These are phyloP conservation scores for Boletus sp. DNA, from an alignment of 768 basidiomycete genomes.

Conservation along the genomic window DNA sequence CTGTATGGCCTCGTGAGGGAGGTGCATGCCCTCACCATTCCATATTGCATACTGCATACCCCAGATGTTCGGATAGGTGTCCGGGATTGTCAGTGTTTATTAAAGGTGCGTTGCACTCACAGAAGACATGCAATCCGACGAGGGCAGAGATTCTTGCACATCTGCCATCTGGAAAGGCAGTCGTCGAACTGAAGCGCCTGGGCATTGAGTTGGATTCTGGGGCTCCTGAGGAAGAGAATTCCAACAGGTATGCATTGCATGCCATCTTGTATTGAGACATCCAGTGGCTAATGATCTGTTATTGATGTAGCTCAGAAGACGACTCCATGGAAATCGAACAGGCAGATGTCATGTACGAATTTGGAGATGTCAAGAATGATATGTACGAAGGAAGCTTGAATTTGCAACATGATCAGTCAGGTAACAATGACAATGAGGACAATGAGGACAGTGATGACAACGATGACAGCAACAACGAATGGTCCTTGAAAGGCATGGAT, in stretches of 20 bases:
- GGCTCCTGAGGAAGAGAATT: background rate
- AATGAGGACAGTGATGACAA: no score
- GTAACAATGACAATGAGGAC: no score
- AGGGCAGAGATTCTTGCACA: background rate
- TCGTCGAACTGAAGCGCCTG: background rate
- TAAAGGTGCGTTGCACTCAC: background rate
- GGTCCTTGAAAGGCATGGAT: no score
- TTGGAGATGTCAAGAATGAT: no score
- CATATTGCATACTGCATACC: fast-evolving
- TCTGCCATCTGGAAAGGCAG: background rate
- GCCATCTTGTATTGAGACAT: background rate
- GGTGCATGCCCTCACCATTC: no score
- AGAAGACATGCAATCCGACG: background rate
- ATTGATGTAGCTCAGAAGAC: background rate
- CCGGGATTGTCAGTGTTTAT: background rate
- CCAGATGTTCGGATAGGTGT: background rate
- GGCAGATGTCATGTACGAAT: no score
- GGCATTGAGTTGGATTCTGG: no score
- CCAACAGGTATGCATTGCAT: background rate
- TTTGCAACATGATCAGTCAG: no score
- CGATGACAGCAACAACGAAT: no score
- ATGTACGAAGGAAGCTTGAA: no score
- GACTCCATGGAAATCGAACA: background rate
- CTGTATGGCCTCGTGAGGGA: no score
- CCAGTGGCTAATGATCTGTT: background rate